Conservation (phyloP, 2,329 filamentous ascomycete genomes). For the Geosmithia morbida region DNA sequence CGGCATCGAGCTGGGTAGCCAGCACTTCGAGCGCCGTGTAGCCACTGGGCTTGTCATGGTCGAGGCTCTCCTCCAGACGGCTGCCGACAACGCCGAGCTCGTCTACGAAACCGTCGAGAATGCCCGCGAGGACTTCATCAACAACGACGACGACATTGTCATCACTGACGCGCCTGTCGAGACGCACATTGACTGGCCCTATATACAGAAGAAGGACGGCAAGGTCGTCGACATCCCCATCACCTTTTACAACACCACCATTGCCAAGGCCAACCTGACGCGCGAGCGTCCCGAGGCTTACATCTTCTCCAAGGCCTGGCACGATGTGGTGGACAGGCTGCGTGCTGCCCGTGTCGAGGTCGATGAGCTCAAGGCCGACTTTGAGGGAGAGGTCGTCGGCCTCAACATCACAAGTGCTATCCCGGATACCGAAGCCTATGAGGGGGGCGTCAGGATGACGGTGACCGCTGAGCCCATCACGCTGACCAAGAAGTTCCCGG, state of each 20-base stretch:
- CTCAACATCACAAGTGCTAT: conserved; percentile 8
- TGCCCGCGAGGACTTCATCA: conserved; percentile 12
- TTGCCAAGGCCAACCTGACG: conserved; percentile 11
- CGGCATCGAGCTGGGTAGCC: conserved; percentile 14
- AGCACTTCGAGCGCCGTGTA: conserved; percentile 14
- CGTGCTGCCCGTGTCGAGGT: conserved; percentile 10
- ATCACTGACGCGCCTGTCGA: conserved; percentile 11
- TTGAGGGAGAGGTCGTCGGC: conserved; percentile 11
- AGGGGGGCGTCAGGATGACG: conserved; percentile 10
- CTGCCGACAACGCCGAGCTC: conserved; percentile 11
- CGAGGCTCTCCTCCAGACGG: conserved; percentile 12
- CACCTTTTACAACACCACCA: conserved; percentile 14
- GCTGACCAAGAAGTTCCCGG: conserved; percentile 8
- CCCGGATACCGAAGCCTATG: conserved; percentile 8
- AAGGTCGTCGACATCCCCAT: conserved; percentile 11
- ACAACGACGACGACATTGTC: conserved; percentile 11
- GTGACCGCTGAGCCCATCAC: conserved; percentile 6
- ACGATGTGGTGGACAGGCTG: conserved; percentile 11
- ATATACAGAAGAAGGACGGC: conserved; percentile 12
- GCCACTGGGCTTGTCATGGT: conserved; percentile 13
- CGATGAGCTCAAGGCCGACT: conserved; percentile 7
- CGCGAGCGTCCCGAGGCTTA: conserved; percentile 14
- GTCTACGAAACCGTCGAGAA: conserved; percentile 11
- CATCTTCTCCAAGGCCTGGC: conserved; percentile 13
- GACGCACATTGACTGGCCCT: conserved; percentile 8